Percentiles rank a stretch among this genome's conserved stretches.
These are phyloP conservation scores for Obba rivulosa DNA, from an alignment of 768 basidiomycete genomes.

Conservation along the genomic window DNA sequence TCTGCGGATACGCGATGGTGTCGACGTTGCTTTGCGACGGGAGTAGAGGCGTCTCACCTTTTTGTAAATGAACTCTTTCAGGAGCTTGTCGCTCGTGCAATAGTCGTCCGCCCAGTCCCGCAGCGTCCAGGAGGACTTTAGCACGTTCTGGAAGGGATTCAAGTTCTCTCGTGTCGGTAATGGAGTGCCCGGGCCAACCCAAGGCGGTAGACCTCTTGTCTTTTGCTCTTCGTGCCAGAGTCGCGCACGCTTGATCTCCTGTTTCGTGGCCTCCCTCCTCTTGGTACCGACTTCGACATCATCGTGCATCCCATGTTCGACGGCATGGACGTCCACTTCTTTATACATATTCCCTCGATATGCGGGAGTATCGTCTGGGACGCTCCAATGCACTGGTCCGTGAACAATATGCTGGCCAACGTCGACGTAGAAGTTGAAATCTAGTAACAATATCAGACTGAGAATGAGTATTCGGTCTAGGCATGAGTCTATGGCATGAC, in stretches of 20 bases:
- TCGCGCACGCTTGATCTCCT: slow-evolving; percentile 38
- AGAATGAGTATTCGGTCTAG: background rate
- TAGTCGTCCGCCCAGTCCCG: slow-evolving; percentile 83
- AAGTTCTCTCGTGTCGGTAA: too few relatives aligned
- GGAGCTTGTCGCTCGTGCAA: slow-evolving; percentile 58
- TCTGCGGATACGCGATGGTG: slow-evolving; percentile 28
- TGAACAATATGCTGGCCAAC: slow-evolving; percentile 37
- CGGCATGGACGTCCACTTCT: slow-evolving; percentile 40
- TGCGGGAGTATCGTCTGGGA: slow-evolving; percentile 57
- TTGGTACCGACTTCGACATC: slow-evolving; percentile 14
- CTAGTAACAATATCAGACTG: background rate
- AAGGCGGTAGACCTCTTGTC: slow-evolving; percentile 48
- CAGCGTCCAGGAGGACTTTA: slow-evolving; percentile 56
- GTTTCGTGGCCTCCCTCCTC: slow-evolving; percentile 35
- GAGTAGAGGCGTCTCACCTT: slow-evolving; percentile 40
- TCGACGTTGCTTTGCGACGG: background rate
- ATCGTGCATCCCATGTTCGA: background rate
- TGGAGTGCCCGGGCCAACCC: slow-evolving; percentile 28
- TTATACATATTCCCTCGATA: slow-evolving; percentile 59
- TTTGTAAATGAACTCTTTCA: slow-evolving; percentile 76
- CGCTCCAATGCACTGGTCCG: slow-evolving; percentile 48
- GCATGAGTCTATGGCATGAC: too few relatives aligned
- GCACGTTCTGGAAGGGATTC: slow-evolving; percentile 16
- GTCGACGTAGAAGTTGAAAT: slow-evolving; percentile 68
- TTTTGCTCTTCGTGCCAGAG: slow-evolving; percentile 41